phyloP scores from a whole-genome alignment of 192 early-diverging fungal species.

The Dimargaris xerosporica region DNA sequence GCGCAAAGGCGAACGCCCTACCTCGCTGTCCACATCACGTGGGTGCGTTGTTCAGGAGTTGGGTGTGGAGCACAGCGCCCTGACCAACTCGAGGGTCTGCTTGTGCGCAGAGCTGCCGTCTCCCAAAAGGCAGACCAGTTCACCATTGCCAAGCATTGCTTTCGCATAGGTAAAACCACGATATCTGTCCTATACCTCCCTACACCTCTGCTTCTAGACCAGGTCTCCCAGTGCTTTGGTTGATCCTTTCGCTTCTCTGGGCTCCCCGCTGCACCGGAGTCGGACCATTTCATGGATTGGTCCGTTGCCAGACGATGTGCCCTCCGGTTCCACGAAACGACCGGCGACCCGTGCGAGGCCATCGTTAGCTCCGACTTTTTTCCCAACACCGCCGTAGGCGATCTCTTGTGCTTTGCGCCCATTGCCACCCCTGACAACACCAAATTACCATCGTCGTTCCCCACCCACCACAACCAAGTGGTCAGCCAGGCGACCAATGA shows the following conservation, averaged over 20 bases:
- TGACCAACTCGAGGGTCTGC: too few relatives aligned
- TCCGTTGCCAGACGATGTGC: constrained; percentile 17
- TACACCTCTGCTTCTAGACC: too few relatives aligned
- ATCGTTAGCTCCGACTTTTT: constrained; percentile 27
- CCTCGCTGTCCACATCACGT: too few relatives aligned
- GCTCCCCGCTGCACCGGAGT: neutral
- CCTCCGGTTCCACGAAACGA: constrained; percentile 24
- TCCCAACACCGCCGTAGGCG: constrained; percentile 25
- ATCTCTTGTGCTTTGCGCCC: constrained; percentile 25
- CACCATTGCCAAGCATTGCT: too few relatives aligned
- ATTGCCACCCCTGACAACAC: constrained; percentile 18
- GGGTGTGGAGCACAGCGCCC: too few relatives aligned
- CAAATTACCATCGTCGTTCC: constrained; percentile 1
- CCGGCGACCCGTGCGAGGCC: constrained; percentile 21
- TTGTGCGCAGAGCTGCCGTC: too few relatives aligned
- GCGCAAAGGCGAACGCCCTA: too few relatives aligned
- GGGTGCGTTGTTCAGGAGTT: too few relatives aligned
- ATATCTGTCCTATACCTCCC: too few relatives aligned
- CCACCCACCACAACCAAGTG: constrained; percentile 2
- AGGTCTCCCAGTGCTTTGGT: neutral
- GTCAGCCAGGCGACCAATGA: neutral
- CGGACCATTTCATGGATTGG: constrained; percentile 2
- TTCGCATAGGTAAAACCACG: too few relatives aligned
- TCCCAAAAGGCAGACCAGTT: too few relatives aligned
- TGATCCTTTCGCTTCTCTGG: neutral